These are phyloP conservation scores for Geoglossum cookeanum DNA, from an alignment of 2,329 filamentous ascomycete species.

Conservation along the genomic window DNA sequence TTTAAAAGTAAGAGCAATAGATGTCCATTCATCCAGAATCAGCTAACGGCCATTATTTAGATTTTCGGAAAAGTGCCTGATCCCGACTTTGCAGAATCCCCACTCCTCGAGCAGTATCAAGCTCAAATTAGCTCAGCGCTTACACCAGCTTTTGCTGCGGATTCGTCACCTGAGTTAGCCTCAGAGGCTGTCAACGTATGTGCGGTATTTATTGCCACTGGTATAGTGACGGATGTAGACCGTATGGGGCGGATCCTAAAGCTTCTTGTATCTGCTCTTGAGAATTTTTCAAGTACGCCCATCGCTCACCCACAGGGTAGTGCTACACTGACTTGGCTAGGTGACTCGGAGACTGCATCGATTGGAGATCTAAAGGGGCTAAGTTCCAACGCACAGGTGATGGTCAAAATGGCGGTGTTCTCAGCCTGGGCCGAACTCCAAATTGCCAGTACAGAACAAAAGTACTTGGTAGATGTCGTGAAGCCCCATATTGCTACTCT, in stretches of 20 bases:
- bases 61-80: conserved; percentile 93
- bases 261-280: conserved; percentile 71
- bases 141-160: conserved; percentile 85
- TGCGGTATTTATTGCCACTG: conserved; percentile 91
- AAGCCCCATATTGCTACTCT: conserved; percentile 77
- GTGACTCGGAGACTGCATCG: conserved; percentile 56
- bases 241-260: conserved; percentile 98
- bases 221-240: conserved; percentile 92
- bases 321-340: conserved; percentile 13
- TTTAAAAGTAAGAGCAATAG: conserved; percentile 36
- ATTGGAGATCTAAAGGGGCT: conserved; percentile 88
- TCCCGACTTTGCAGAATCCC: conserved; percentile 93
- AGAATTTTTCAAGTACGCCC: conserved; percentile 59
- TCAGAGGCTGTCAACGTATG: conserved; percentile 95
- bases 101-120: conserved; percentile 92
- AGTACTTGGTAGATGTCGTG: conserved; percentile 72
- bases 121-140: conserved; percentile 93
- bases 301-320: too few relatives aligned
- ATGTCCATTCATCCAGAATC: neutral
- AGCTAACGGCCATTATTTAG: conserved; percentile 15
- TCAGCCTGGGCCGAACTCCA: conserved; percentile 95
- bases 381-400: conserved; percentile 89
- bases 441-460: conserved; percentile 82
- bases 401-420: conserved; percentile 96
- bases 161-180: conserved; percentile 88